These are phyloP conservation scores for Globisporangium paddicum DNA, from an alignment of 352 stramenopile species.

Conservation along the genomic window DNA sequence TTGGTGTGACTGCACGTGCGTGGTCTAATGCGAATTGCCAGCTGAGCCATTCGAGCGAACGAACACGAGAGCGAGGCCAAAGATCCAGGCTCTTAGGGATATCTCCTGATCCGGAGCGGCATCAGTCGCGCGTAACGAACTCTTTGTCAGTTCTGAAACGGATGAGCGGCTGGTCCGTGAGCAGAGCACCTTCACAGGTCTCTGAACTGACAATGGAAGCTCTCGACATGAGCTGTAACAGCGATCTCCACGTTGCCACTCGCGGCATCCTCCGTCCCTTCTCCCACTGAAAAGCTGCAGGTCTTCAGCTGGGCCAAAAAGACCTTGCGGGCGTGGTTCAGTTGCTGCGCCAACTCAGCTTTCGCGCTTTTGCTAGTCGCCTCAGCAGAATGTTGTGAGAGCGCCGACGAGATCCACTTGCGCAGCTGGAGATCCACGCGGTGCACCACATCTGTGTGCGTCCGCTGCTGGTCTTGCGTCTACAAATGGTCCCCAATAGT, in stretches of 20 bases:
- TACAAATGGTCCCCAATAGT: constrained; percentile 8
- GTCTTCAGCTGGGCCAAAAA: constrained; percentile 33
- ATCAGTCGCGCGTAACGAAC: neutral
- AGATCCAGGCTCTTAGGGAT: neutral
- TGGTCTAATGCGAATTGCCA: neutral
- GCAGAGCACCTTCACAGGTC: neutral
- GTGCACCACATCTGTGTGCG: constrained; percentile 30
- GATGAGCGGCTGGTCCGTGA: neutral
- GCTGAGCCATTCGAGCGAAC: neutral
- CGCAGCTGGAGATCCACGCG: constrained; percentile 53
- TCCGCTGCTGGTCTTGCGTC: constrained; percentile 28
- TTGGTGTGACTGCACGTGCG: neutral
- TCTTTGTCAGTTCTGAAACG: neutral
- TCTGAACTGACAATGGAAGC: constrained; percentile 5
- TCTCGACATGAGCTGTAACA: neutral
- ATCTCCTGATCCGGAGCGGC: neutral
- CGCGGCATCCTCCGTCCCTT: neutral
- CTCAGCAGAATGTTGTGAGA: constrained; percentile 20
- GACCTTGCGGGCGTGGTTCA: constrained; percentile 42
- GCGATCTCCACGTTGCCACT: neutral
- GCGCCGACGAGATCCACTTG: constrained; percentile 43
- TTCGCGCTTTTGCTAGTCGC: constrained; percentile 12
- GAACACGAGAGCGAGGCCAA: neutral
- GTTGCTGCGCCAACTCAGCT: constrained; percentile 15
- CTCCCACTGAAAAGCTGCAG: neutral